These are phyloP conservation scores for Rhinocladiella mackenziei DNA, from an alignment of 2,329 filamentous ascomycete genomes.

Conservation along the genomic window DNA sequence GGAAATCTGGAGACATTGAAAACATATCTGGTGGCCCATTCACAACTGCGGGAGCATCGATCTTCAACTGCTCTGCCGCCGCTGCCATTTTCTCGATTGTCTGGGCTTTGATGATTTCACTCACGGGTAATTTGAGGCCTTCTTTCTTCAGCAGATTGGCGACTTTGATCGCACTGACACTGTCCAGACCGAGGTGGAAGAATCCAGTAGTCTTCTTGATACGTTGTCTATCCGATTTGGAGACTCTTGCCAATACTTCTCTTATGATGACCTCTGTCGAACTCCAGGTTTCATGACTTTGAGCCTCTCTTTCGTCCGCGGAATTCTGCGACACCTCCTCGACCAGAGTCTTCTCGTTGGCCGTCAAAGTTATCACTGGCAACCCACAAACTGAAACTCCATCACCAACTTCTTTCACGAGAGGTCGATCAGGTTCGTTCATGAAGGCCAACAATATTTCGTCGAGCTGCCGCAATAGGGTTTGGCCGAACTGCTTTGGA, in stretches of 20 bases:
- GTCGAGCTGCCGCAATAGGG: conserved; percentile 59
- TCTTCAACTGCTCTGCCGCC: conserved; percentile 3
- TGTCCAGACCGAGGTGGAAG: conserved; percentile 84
- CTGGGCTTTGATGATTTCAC: conserved; percentile 64
- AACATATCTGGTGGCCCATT: background rate
- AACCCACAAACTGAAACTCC: conserved; percentile 60
- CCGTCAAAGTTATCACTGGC: conserved; percentile 4
- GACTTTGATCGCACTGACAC: conserved; percentile 85
- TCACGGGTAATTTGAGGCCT: conserved; percentile 61
- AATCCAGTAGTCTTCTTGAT: conserved; percentile 63
- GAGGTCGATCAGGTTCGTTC: conserved; percentile 43
- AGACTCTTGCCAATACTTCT: conserved; percentile 52
- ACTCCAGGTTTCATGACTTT: conserved; percentile 29
- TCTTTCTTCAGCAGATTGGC: conserved; percentile 64
- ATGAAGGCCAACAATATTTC: conserved; percentile 56
- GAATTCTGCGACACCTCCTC: background rate
- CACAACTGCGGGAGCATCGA: background rate
- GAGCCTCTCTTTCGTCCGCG: background rate
- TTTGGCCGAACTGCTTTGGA: conserved; percentile 43
- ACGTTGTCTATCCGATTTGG: conserved; percentile 54
- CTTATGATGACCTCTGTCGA: conserved; percentile 41
- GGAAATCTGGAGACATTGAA: background rate
- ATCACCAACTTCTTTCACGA: conserved; percentile 40
- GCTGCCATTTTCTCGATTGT: conserved; percentile 63
- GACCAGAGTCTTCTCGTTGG: too few species aligned